Conservation (phyloP, 148 eudicot species). For the Fallopia convolvulus region DNA sequence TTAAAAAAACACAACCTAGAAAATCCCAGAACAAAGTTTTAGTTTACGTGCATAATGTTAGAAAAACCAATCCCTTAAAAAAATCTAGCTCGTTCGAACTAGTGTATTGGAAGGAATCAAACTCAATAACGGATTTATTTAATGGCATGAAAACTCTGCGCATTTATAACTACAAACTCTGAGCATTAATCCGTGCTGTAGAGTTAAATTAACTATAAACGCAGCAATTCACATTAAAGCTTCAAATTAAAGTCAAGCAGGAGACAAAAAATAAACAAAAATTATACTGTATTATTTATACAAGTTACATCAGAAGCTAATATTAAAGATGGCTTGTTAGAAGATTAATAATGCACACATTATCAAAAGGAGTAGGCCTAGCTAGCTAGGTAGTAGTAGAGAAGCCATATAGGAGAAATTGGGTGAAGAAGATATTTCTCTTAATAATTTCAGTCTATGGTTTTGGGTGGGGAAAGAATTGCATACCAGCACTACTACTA, state of each 20-base stretch:
- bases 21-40: background rate
- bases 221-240: background rate
- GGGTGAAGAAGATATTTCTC: too few species aligned
- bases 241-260: background rate
- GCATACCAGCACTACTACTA: slow-evolving; percentile 31
- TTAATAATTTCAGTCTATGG: background rate
- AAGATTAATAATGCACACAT: slow-evolving; percentile 5
- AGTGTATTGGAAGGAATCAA: background rate
- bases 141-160: too few species aligned
- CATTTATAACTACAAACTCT: too few species aligned
- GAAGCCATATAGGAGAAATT: background rate
- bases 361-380: background rate
- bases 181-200: too few species aligned
- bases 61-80: background rate
- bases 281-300: background rate
- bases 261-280: background rate
- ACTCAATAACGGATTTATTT: background rate
- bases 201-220: background rate
- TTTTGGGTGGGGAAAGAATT: slow-evolving; percentile 54
- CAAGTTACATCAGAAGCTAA: background rate
- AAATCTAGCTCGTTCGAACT: background rate
- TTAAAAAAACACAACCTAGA: background rate
- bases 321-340: background rate
- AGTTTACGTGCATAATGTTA: too few species aligned
- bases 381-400: background rate